Conservation (phyloP, 2,329 filamentous ascomycete genomes). For the Ampelomyces quisqualis region DNA sequence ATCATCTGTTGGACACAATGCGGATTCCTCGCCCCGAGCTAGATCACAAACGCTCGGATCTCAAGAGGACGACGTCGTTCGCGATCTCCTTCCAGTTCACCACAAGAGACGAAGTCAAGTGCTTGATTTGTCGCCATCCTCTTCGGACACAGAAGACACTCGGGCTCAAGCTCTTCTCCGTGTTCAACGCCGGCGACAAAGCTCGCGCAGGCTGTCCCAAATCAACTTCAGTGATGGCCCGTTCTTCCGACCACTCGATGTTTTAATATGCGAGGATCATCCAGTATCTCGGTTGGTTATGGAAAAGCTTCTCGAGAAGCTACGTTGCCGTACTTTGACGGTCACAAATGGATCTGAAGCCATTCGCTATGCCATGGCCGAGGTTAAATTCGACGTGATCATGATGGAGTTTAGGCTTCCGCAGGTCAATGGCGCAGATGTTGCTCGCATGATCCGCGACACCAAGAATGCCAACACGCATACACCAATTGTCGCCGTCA, state of each 20-base stretch:
- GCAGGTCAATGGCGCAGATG: conserved; percentile 90
- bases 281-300: conserved; percentile 97
- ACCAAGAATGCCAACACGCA: conserved; percentile 93
- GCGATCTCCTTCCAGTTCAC: conserved; percentile 65
- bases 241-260: conserved; percentile 84
- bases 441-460: conserved; percentile 95
- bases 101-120: conserved; percentile 92
- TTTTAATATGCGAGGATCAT: conserved; percentile 96
- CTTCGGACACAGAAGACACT: conserved; percentile 94
- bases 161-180: conserved; percentile 87
- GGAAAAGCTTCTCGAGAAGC: conserved; percentile 94
- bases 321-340: conserved; percentile 90
- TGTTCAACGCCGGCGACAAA: conserved; percentile 91
- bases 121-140: conserved; percentile 94
- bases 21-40: conserved; percentile 60
- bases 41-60: conserved; percentile 92
- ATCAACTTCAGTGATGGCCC: conserved; percentile 83
- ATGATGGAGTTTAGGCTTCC: conserved; percentile 97
- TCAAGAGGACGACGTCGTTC: conserved; percentile 80
- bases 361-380: conserved; percentile 88
- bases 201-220: conserved; percentile 88
- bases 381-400: conserved; percentile 98
- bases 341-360: conserved; percentile 89
- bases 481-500: conserved; percentile 94
- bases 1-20: conserved; percentile 23